Percentiles rank a stretch among this genome's conserved stretches.
These are phyloP conservation scores for Penicillium cosmopolitanum DNA, from an alignment of 495 filamentous ascomycete species.

Conservation along the genomic window DNA sequence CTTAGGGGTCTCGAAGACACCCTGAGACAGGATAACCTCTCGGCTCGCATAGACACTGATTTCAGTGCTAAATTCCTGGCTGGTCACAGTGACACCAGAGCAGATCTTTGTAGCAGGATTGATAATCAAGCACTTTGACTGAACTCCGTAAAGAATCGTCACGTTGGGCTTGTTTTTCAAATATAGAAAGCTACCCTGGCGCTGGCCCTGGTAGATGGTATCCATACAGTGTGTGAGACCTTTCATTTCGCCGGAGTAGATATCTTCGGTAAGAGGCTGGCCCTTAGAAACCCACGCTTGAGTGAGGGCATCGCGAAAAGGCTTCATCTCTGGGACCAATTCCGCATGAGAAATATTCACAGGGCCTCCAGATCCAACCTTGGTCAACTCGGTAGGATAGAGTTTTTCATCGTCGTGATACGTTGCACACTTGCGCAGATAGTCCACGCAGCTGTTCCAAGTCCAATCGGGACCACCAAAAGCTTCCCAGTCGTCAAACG, in stretches of 20 bases:
- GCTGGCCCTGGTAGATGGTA: constrained; percentile 61
- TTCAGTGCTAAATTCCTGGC: constrained; percentile 21
- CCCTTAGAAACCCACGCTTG: constrained; percentile 62
- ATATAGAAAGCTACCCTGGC: constrained; percentile 56
- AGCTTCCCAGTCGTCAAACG: constrained; percentile 62
- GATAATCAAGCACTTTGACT: constrained; percentile 59
- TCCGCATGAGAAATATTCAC: constrained; percentile 60
- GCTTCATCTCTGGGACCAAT: constrained; percentile 54
- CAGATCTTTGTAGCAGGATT: constrained; percentile 39
- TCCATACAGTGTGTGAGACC: constrained; percentile 59
- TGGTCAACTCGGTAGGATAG: constrained; percentile 40
- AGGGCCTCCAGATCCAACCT: constrained; percentile 55
- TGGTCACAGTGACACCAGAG: constrained; percentile 55
- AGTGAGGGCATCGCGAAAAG: constrained; percentile 59
- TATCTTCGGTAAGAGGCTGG: constrained; percentile 52
- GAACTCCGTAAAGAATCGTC: constrained; percentile 49
- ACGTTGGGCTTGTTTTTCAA: constrained; percentile 60
- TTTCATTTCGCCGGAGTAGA: constrained; percentile 59
- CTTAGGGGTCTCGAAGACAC: constrained; percentile 51
- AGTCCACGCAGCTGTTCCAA: constrained; percentile 54
- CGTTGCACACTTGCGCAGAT: constrained; percentile 59
- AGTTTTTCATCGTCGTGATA: constrained; percentile 57
- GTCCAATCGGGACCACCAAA: constrained; percentile 61
- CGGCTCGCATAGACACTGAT: constrained; percentile 41
- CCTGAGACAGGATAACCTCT: constrained; percentile 51